A percentile compares a stretch with the other conserved stretches of the same genome.
Conservation (phyloP, 768 basidiomycete genomes). For the Clitopilus passeckerianus region DNA sequence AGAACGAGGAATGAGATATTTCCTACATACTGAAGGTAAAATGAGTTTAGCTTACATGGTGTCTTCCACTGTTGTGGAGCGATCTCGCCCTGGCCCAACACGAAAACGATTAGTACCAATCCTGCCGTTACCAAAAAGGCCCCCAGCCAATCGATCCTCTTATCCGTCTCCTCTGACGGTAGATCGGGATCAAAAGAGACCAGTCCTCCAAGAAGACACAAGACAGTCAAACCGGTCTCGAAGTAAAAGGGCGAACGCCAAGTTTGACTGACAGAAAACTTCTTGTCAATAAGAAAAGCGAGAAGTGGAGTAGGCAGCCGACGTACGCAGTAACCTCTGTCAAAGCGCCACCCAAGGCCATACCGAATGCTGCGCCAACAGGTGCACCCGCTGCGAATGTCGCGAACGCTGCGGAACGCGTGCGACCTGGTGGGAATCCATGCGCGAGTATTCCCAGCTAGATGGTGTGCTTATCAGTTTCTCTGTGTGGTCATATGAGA, state of each 20-base stretch:
- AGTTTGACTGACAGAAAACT: slow-evolving; percentile 26
- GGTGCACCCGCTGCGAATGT: slow-evolving; percentile 85
- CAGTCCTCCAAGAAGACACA: slow-evolving; percentile 48
- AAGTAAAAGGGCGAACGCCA: slow-evolving; percentile 70
- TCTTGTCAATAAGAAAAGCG: neutral
- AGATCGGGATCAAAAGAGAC: slow-evolving; percentile 60
- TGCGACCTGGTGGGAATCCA: slow-evolving; percentile 60
- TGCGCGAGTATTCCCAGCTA: slow-evolving; percentile 84
- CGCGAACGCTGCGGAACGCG: slow-evolving; percentile 75
- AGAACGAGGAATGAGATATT: slow-evolving; percentile 11
- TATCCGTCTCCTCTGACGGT: slow-evolving; percentile 33
- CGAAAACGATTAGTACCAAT: slow-evolving; percentile 64
- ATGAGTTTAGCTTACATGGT: slow-evolving; percentile 10
- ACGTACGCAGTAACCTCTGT: slow-evolving; percentile 47
- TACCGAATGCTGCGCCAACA: slow-evolving; percentile 70
- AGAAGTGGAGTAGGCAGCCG: neutral
- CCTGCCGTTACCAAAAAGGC: slow-evolving; percentile 59
- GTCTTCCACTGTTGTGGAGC: slow-evolving; percentile 59
- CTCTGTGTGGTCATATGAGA: neutral
- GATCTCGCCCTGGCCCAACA: slow-evolving; percentile 57
- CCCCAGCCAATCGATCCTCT: slow-evolving; percentile 71
- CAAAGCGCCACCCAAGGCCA: slow-evolving; percentile 64
- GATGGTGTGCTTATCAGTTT: neutral
- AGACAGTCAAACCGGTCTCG: slow-evolving; percentile 47
- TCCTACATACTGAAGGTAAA: neutral